Base-by-base conservation (phyloP, 2,329 filamentous ascomycete genomes). In the Fusarium xyrophilum region DNA sequence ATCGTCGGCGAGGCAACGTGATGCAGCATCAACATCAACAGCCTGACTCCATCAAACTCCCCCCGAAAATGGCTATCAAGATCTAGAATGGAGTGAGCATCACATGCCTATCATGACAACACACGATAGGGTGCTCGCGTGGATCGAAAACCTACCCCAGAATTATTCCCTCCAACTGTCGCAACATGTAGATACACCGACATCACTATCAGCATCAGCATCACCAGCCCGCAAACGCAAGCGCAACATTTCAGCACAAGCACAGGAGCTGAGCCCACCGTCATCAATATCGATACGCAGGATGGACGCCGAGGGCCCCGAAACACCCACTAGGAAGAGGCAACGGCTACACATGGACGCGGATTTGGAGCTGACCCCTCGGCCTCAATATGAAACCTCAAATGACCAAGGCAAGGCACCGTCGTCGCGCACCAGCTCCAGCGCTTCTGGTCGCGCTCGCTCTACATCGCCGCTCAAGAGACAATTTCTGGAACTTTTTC, bases 251-350 rank as follows among this genome's bases (percentile, higher is more conserved):
- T 7, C 38, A 7, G 6, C 7, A 40, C 38, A 7, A 40, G 9
- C n/a, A 21, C n/a, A 15, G n/a, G 38, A 23, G 9, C 14, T 10
- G 17, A 23, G 6, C 14, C 14, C 2, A 5, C 2, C 14, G 15
- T 23, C 6, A 23, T 3, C 14, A 23, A 0, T 5, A 13, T 13
- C 38, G 7, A 15, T 11, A 11, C 9, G 7, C 6, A 14, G n/a
- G 4, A 17, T 17, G 1, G 3, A 11, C 6, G 0, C 9, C 14
- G 6, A 23, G 0, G 21, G 9, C 14, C 10, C 9, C 14, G 14
- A 40, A 40, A 7, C 9, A 23, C 38, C 1, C 6, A 11, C 9
- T 17, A 11, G 14, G 14, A 40, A 23, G 14, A 40, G 9, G 3
- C 14, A 40, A 5, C n/a, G 4, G n/a, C n/a, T 39, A n/a, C n/a